Base-by-base conservation (phyloP, 139 green algal species). In the Nannochloris sp. region DNA sequence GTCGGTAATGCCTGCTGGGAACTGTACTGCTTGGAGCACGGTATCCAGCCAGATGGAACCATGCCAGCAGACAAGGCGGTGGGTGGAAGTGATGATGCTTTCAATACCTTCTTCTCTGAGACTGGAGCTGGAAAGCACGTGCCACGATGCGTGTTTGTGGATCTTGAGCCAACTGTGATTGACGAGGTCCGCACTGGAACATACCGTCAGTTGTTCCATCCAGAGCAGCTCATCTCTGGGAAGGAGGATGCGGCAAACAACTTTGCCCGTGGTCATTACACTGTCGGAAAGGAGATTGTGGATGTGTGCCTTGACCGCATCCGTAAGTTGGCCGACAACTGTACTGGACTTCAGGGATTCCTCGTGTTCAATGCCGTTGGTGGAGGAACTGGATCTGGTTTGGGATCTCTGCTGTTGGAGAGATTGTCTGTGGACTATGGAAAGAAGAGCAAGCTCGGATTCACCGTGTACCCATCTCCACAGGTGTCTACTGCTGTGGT, bases 361-460 rank as follows among this genome's bases (percentile, higher is more conserved):
- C 77, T 96, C 61, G 87, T 95, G 36, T 97, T 96, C 90, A 95
- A 95, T 76, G 85, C 90, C 70, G 89, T 96, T 57, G 90, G 90
- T 60, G 90, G 90, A 65, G 90, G 90, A 57, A 97, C 90, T 36
- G 90, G 90, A 74, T 96, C 90, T 44, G 90, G 90, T 67, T 87
- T 97, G 44, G 90, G 90, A 75, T 96, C 90, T 46, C 86, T 97
- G 29, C 84, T 97, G 77, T 84, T 97, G 70, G 90, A 97, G 88
- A 87, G 89, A 72, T 87, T 96, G 72, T 95, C 84, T 36, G 92
- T 97, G 1, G 93, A 98, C 85, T 98, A 99, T 70, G 93, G 92
- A 83, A 98, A 98, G 86, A 98, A 98, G 84, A 96, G 87, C 78
- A 98, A 98, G 89, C 85, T 98, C 46, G 89, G 87, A 75, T 97